Percentiles rank a stretch among this genome's conserved stretches.
Conservation (phyloP, 176 grass and related monocot genomes). For the Otatea glauca region DNA sequence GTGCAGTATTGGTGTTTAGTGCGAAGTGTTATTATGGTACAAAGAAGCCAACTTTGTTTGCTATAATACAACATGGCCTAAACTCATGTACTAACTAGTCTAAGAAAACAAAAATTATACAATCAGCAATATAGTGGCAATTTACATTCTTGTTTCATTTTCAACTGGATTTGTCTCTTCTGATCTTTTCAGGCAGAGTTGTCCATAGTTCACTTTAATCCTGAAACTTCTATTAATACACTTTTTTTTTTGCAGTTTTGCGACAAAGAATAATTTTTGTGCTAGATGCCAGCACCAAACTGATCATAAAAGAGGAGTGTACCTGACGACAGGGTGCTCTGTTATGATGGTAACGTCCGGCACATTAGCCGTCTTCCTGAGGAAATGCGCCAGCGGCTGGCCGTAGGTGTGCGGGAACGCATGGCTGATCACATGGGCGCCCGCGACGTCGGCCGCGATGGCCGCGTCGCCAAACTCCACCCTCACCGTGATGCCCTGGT, state of each 20-base stretch:
- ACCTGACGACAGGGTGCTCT: conserved; percentile 64
- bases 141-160: background rate
- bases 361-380: conserved; percentile 52
- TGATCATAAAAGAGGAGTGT: conserved; percentile 46
- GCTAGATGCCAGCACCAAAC: background rate
- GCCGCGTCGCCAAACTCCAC: conserved; percentile 69
- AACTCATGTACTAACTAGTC: background rate
- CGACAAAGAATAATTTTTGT: too few relatives aligned
- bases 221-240: background rate
- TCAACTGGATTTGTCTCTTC: background rate
- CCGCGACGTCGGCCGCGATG: conserved; percentile 55
- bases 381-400: conserved; percentile 69
- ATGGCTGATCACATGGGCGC: conserved; percentile 63
- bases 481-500: conserved; percentile 70
- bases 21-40: conserved; percentile 42
- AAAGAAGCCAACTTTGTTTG: conserved; percentile 19
- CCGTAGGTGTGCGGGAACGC: conserved; percentile 74
- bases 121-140: background rate
- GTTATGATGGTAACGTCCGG: conserved; percentile 61
- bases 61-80: background rate
- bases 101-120: background rate
- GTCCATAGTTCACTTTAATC: background rate
- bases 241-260: background rate
- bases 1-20: background rate
- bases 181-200: background rate